Conservation (phyloP, 1,139 yeast species). For the Insectozyma bohioensis region DNA sequence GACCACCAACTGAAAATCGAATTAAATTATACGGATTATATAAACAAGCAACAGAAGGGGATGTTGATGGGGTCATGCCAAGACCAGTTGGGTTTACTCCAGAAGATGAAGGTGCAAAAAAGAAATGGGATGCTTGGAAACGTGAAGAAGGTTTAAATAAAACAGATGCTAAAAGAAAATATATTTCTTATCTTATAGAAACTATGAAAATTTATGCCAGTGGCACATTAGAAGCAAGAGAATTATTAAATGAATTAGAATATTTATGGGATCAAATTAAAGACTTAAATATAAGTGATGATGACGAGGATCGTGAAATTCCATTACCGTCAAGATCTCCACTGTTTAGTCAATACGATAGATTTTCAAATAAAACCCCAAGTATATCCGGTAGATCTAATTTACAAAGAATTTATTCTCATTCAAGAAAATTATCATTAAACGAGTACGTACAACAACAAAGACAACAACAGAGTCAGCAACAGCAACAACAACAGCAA, state of each 20-base stretch:
- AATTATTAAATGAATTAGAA: constrained; percentile 64
- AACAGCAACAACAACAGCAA: constrained; percentile 8
- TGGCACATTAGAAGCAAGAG: constrained; percentile 67
- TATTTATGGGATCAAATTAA: constrained; percentile 75
- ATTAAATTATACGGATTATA: constrained; percentile 76
- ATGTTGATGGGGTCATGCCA: constrained; percentile 66
- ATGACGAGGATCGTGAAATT: constrained; percentile 21
- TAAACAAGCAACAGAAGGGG: constrained; percentile 88
- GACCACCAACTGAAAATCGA: constrained; percentile 77
- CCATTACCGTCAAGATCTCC: constrained; percentile 41
- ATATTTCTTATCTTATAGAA: constrained; percentile 65
- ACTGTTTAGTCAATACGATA: constrained; percentile 39
- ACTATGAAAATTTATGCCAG: constrained; percentile 74
- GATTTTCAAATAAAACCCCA: constrained; percentile 35
- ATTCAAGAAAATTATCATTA: constrained; percentile 41
- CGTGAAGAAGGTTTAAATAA: constrained; percentile 67
- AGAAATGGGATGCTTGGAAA: constrained; percentile 89
- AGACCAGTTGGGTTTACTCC: constrained; percentile 61
- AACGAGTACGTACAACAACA: constrained; percentile 42
- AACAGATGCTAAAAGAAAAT: constrained; percentile 72
- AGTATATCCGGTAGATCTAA: constrained; percentile 29
- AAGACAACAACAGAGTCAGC: constrained; percentile 24
- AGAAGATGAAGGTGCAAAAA: constrained; percentile 66
- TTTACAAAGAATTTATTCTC: constrained; percentile 46
- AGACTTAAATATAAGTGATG: constrained; percentile 42